Evolutionary conservation across 106 monocot species (phyloP), one percentile per base, ranked within the genome.

Genomic region (Gastrodia elata): DNA sequence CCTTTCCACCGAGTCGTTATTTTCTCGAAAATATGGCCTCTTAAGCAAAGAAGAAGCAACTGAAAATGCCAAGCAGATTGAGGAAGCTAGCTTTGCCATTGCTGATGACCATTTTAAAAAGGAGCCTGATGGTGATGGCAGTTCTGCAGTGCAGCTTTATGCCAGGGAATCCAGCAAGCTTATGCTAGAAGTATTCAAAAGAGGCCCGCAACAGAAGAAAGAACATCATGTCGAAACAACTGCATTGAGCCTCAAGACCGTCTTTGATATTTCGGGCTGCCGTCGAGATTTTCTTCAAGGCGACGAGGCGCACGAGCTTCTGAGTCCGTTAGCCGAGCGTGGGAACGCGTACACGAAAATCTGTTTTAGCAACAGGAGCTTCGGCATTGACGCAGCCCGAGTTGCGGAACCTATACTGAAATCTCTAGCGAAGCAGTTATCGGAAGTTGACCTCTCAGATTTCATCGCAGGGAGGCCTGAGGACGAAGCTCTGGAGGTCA

Each of bases 401-500:
- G 84, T 90, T 25, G 96, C 83, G 16, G 83, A 71, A 59, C 92
- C 87, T 14, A 90, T 96, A 26, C 88, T 96, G 34, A 77, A 74
- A 55, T 90, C 92, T 4, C 42, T 92, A 6, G 88, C 80, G 36
- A 74, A 79, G 36, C 87, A 96, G 68, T 79, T 96, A 55, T 80
- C 34, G 2, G 79, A 92, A 49, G 89, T 96, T 5, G 92, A 96
- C 70, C 75, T 96, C 25, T 96, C 96, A 18, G 96, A 96, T 76
- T 83, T 96, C 71, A 81, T 96, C 64, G 92, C 96, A 4, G 94
- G 91, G 40, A 84, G 91, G 16, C 78, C 84, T 7, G 94, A 94
- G 77, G 88, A 88, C 35, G 94, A 96, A 85, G 96, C 96, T 68
- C 80, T 96, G n/a, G 92, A 92, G 70, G 96, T 96, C n/a, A 96